Base-by-base conservation (phyloP, 768 basidiomycete species). In the Daedaleopsis nitida region DNA sequence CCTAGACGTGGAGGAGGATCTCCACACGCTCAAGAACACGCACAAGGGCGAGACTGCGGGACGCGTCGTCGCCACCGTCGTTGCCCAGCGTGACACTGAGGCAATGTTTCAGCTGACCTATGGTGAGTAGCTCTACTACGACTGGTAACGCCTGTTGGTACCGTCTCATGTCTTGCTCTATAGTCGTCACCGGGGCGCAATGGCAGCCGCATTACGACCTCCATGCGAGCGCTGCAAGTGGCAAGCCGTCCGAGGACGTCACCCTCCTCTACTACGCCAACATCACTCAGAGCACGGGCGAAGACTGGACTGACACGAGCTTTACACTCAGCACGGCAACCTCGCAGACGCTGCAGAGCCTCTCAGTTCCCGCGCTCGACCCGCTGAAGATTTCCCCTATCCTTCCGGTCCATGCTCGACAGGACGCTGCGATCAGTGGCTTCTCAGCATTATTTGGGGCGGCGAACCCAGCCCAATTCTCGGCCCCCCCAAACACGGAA, bases 161-260 rank as follows among this genome's bases (percentile, higher is more conserved):
- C 5, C 16, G 32, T 11, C 32, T 19, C 14, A 35, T n/a, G 1
- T 7, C 17, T 19, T 16, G 7, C 32, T 12, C 37, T 14, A 21
- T 24, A 85, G 86, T 85, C 52, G 85, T 88, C n/a, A 74, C 69
- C 52, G 72, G 79, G 38, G 82, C 80, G 1, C 69, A 69, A 23
- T 87, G 85, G 86, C 69, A 70, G 17, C 82, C 85, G 2, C 78
- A 77, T 3, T 87, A 87, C 65, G 86, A 87, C 63, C 77, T 88
- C 0, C 81, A 85, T 59, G 84, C 85, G 3, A 81, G 79, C 19
- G 65, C 21, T 70, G 53, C 43, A 14, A n/a, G 37, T 16, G 38
- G 47, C n/a, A 49, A 38, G 37, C 37, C 23, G 4, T 38, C 37
- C n/a, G 1, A 7, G 10, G 11, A 42, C 12, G 11, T 44, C 17